Conservation (phyloP, 345 rosid genomes). For the Anacardium occidentale region DNA sequence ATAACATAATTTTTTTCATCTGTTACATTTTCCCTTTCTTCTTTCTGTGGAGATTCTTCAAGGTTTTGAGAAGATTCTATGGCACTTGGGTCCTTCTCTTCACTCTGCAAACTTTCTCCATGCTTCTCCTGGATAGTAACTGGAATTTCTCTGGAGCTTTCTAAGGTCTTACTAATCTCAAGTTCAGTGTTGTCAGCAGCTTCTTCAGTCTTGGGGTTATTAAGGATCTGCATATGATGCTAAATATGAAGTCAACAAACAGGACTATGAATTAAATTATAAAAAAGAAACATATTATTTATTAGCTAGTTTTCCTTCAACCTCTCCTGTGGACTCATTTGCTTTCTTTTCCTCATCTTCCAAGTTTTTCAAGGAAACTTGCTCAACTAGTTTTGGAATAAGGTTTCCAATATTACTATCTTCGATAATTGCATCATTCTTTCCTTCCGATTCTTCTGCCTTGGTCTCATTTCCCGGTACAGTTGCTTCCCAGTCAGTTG, state of each 20-base stretch:
- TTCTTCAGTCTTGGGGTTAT: slow-evolving; percentile 3
- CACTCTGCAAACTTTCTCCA: slow-evolving; percentile 10
- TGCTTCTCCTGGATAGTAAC: slow-evolving; percentile 3
- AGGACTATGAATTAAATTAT: background rate
- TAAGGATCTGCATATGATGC: slow-evolving; percentile 17
- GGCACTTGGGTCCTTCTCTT: slow-evolving; percentile 11
- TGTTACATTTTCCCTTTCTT: background rate
- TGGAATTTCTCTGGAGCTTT: background rate
- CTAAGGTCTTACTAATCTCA: slow-evolving; percentile 9
- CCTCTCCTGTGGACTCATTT: slow-evolving; percentile 21
- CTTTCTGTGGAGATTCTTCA: slow-evolving; percentile 8
- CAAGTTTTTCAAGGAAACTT: slow-evolving; percentile 10
- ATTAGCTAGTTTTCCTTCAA: slow-evolving; percentile 1
- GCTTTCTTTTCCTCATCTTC: slow-evolving; percentile 12
- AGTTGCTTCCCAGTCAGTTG: slow-evolving; percentile 12
- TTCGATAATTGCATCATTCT: background rate
- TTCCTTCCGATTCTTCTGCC: slow-evolving; percentile 2
- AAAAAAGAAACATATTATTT: background rate
- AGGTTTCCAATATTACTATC: background rate
- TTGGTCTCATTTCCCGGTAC: background rate
- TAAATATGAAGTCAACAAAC: background rate
- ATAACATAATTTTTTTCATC: slow-evolving; percentile 12
- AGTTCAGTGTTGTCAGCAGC: slow-evolving; percentile 9
- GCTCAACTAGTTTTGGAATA: slow-evolving; percentile 12
- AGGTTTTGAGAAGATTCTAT: slow-evolving; percentile 11